Evolutionary conservation across 2,329 filamentous ascomycete genomes (phyloP).

Genomic region (Lachnellula occidentalis): DNA sequence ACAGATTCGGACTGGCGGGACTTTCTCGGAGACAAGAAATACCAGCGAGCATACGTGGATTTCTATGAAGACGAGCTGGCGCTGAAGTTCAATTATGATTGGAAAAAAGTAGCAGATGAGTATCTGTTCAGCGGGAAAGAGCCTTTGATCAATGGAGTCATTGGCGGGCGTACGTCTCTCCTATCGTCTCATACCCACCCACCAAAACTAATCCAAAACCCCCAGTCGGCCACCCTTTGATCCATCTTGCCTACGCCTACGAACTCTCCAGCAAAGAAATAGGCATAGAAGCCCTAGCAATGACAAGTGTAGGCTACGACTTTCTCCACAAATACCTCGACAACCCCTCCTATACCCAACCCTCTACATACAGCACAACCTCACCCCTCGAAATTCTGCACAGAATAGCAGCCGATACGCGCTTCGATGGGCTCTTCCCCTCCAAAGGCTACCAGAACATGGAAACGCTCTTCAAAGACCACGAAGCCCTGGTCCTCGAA

Average conservation of each 20-base stretch:
- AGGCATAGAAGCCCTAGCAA: constrained; percentile 78
- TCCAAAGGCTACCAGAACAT: constrained; percentile 58
- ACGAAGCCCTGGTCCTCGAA: constrained; percentile 67
- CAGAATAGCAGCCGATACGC: constrained; percentile 62
- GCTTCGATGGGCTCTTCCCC: constrained; percentile 62
- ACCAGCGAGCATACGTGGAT: constrained; percentile 87
- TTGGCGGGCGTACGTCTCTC: constrained; percentile 63
- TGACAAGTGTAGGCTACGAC: constrained; percentile 55
- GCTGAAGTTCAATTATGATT: constrained; percentile 66
- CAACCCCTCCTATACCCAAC: constrained; percentile 62
- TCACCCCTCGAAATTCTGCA: constrained; percentile 66
- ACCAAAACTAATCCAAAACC: constrained; percentile 2
- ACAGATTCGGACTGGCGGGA: constrained; percentile 80
- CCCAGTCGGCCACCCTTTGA: constrained; percentile 81
- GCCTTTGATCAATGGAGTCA: constrained; percentile 75
- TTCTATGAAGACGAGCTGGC: constrained; percentile 93
- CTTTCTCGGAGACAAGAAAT: constrained; percentile 70
- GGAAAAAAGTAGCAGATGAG: constrained; percentile 69
- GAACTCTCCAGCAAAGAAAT: constrained; percentile 82
- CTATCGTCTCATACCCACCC: constrained; percentile 25
- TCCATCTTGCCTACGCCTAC: constrained; percentile 90
- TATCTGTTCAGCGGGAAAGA: constrained; percentile 70
- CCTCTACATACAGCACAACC: constrained; percentile 52
- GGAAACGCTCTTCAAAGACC: constrained; percentile 58
- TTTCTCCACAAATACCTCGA: constrained; percentile 65